Percentiles rank a stretch among this genome's conserved stretches.
Evolutionary conservation across 768 basidiomycete species (phyloP).

Genomic region (Suillus hirtellus): DNA sequence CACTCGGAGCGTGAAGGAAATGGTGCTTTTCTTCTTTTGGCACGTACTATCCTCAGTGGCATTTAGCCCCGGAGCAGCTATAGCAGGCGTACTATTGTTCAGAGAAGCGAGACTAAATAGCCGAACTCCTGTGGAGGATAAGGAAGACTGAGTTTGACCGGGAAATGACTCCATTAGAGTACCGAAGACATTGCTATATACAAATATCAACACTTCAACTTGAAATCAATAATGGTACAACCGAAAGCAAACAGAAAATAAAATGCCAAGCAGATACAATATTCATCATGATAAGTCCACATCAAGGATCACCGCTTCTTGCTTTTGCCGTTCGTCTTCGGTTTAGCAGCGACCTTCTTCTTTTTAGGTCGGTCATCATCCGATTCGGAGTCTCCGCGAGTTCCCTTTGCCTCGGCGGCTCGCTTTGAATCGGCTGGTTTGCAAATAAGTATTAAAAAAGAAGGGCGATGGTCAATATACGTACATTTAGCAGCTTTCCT

Average conservation of each 20-base stretch:
- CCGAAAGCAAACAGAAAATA: conserved; percentile 7
- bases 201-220: background rate
- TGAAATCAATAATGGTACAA: conserved; percentile 14
- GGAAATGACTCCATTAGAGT: conserved; percentile 5
- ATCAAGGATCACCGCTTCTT: conserved; percentile 30
- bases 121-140: background rate
- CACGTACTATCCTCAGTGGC: conserved; percentile 40
- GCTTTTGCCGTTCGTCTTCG: conserved; percentile 44
- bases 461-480: conserved; percentile 13
- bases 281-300: conserved; percentile 11
- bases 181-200: background rate
- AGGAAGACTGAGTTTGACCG: conserved; percentile 2
- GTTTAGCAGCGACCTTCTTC: conserved; percentile 34
- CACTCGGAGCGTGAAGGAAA: conserved; percentile 32
- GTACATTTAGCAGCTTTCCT: conserved; percentile 85
- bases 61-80: conserved; percentile 53
- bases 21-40: conserved; percentile 42
- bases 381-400: conserved; percentile 50
- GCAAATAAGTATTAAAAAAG: conserved; percentile 4
- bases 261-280: conserved; percentile 12
- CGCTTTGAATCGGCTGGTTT: conserved; percentile 51
- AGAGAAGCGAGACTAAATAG: conserved; percentile 40
- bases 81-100: conserved; percentile 50
- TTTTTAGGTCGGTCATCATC: conserved; percentile 51
- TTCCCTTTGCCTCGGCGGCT: conserved; percentile 39